These are phyloP conservation scores for Fennellomyces sp. DNA, from an alignment of 371 early-diverging fungal genomes.

Conservation along the genomic window DNA sequence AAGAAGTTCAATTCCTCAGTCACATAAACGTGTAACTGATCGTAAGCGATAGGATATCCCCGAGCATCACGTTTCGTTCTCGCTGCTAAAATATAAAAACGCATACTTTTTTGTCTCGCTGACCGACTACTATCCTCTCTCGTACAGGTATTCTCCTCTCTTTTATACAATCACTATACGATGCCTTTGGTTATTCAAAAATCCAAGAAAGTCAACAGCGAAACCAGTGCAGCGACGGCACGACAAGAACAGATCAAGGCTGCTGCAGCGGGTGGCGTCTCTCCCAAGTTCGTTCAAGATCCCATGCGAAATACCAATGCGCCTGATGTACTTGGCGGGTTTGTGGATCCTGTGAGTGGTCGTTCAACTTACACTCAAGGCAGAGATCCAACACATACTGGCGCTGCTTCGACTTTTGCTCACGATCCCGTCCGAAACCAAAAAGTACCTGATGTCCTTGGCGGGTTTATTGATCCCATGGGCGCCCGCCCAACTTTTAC, in stretches of 20 bases:
- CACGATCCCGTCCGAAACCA: slow-evolving; percentile 43
- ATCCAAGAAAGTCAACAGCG: not conserved
- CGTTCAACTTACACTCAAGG: not conserved
- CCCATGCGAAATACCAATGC: slow-evolving; percentile 35
- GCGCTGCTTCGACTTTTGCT: slow-evolving; percentile 15
- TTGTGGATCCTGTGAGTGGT: not conserved
- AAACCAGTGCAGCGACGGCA: not conserved
- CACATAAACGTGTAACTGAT: too few species aligned
- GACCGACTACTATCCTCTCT: not conserved
- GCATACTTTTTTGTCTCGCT: too few species aligned
- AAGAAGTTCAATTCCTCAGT: too few species aligned
- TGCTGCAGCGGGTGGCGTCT: not conserved
- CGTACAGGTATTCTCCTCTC: not conserved
- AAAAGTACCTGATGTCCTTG: not conserved
- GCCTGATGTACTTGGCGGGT: not conserved
- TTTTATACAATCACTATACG: not conserved
- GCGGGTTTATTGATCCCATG: not conserved
- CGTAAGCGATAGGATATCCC: too few species aligned
- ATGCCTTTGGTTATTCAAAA: not conserved
- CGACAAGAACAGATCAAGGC: not conserved
- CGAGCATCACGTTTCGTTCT: too few species aligned
- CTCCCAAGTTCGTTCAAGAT: slow-evolving; percentile 29
- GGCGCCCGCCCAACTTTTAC: not conserved
- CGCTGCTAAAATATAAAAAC: too few species aligned
- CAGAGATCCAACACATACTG: not conserved